A percentile compares a stretch with the other conserved stretches of the same genome.
These are phyloP conservation scores for Breviolum minutum DNA, from an alignment of 73 alveolate species.

Conservation along the genomic window DNA sequence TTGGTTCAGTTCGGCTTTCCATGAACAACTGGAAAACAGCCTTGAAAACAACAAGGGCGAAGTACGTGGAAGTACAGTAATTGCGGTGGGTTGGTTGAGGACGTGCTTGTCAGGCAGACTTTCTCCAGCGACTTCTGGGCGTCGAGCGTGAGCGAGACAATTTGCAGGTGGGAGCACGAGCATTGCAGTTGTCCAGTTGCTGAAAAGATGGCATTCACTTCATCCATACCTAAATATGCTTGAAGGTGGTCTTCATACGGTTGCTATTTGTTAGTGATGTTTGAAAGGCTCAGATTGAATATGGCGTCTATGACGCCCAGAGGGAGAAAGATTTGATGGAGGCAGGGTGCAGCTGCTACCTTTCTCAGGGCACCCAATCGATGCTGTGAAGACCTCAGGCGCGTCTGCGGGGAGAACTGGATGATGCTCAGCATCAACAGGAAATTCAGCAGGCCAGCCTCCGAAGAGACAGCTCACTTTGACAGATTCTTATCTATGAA, in stretches of 20 bases:
- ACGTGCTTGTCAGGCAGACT: constrained; percentile 35
- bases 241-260: background rate
- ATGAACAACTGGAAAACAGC: no score
- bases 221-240: background rate
- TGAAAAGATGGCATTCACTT: background rate
- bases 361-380: background rate
- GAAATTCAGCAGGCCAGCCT: constrained; percentile 51
- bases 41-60: no score
- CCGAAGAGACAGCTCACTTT: no score
- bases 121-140: constrained; percentile 36
- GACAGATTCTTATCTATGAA: no score
- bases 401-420: constrained; percentile 68
- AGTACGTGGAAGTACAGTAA: no score
- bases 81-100: background rate
- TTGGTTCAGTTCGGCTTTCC: background rate
- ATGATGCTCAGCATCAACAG: constrained; percentile 63
- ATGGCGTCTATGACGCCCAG: constrained; percentile 40
- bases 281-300: constrained; percentile 61
- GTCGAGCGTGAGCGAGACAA: constrained; percentile 67
- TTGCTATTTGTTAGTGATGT: background rate
- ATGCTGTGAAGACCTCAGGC: background rate
- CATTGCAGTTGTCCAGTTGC: background rate
- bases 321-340: constrained; percentile 60
- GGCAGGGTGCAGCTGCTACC: background rate
- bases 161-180: background rate